Conservation (phyloP, 2,329 filamentous ascomycete species). For the Phaeophleospora eucalypticola region DNA sequence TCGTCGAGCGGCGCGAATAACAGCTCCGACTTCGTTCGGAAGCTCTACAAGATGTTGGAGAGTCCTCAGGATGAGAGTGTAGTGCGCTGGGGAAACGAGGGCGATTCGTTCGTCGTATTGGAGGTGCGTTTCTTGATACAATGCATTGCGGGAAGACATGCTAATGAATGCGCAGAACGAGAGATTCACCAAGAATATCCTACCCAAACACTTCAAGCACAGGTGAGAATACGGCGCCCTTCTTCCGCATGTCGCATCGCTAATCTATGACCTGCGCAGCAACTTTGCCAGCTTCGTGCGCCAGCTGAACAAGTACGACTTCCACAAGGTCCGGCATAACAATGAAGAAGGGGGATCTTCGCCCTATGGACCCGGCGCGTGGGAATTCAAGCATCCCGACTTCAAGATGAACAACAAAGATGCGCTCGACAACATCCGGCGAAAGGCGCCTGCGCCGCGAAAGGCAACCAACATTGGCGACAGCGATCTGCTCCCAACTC, state of each 20-base stretch:
- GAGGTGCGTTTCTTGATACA: slow-evolving; percentile 59
- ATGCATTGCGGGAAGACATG: slow-evolving; percentile 1
- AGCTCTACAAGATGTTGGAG: slow-evolving; percentile 99
- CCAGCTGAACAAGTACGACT: slow-evolving; percentile 63
- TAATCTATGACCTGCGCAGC: slow-evolving; percentile 53
- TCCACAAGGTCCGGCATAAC: slow-evolving; percentile 92
- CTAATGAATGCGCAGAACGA: slow-evolving; percentile 64
- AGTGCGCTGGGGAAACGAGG: slow-evolving; percentile 91
- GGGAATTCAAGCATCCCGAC: slow-evolving; percentile 97
- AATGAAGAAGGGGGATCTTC: slow-evolving; percentile 81
- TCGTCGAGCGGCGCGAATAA: slow-evolving; percentile 58
- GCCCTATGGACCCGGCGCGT: slow-evolving; percentile 75
- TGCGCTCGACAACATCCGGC: slow-evolving; percentile 89
- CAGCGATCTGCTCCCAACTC: slow-evolving; percentile 65
- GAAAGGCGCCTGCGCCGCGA: slow-evolving; percentile 87
- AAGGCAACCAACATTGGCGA: slow-evolving; percentile 66
- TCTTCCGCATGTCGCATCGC: not conserved
- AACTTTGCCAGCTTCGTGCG: slow-evolving; percentile 75
- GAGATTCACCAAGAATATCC: slow-evolving; percentile 94
- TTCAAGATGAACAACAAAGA: slow-evolving; percentile 96
- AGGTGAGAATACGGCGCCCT: not conserved
- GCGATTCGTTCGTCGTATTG: slow-evolving; percentile 93
- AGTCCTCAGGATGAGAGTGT: slow-evolving; percentile 89
- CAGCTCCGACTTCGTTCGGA: slow-evolving; percentile 97
- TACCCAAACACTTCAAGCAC: slow-evolving; percentile 44